A percentile compares a stretch with the other conserved stretches of the same genome.
Evolutionary conservation across 2,329 filamentous ascomycete species (phyloP).

Genomic region (Cytospora mali): DNA sequence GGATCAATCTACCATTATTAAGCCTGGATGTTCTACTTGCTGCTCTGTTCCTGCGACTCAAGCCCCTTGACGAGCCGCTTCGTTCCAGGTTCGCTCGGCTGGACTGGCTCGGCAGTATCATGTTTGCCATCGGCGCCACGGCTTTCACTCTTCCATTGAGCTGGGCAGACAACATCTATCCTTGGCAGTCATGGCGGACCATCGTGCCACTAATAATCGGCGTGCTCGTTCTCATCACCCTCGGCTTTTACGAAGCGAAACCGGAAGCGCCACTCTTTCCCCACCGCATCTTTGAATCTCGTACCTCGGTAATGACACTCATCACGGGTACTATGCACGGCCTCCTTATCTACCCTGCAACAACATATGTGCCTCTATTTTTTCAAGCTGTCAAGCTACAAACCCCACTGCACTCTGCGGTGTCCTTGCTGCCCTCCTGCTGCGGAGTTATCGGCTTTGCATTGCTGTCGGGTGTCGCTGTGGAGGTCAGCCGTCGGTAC

Average conservation of each 20-base stretch:
- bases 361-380: constrained; percentile 40
- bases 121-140: constrained; percentile 33
- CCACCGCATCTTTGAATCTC: constrained; percentile 36
- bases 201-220: constrained; percentile 39
- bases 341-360: constrained; percentile 34
- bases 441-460: constrained; percentile 28
- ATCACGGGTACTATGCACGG: constrained; percentile 38
- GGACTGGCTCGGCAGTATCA: constrained; percentile 35
- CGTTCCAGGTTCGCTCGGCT: constrained; percentile 31
- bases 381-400: constrained; percentile 40
- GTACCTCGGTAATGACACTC: constrained; percentile 33
- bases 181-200: constrained; percentile 40
- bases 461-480: constrained; percentile 6
- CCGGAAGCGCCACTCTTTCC: constrained; percentile 38
- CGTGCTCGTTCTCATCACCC: constrained; percentile 32
- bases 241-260: constrained; percentile 37
- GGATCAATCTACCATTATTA: constrained; percentile 37
- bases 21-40: constrained; percentile 29
- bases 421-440: constrained; percentile 34
- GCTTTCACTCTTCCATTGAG: constrained; percentile 37
- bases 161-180: constrained; percentile 39
- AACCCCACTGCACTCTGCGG: constrained; percentile 34
- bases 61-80: constrained; percentile 26
- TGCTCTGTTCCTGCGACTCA: constrained; percentile 31
- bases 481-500: constrained; percentile 27